Percentiles rank a stretch among this genome's conserved stretches.
phyloP scores from a whole-genome alignment of 805 yeast genomes.

The Saccharomycopsis babjevae region DNA sequence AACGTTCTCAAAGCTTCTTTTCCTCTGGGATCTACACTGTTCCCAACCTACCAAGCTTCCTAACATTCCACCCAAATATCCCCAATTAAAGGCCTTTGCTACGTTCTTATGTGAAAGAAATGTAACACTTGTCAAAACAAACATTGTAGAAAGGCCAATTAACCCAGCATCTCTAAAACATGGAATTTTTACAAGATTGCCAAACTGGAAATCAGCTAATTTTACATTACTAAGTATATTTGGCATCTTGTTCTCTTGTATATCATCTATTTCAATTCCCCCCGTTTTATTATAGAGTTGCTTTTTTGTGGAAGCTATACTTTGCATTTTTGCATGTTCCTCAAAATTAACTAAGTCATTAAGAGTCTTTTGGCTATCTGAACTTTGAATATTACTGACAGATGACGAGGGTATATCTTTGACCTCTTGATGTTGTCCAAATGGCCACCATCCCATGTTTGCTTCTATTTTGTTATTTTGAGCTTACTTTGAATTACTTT shows the following conservation, averaged over 20 bases:
- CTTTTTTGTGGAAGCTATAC: not conserved
- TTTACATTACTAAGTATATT: conserved; percentile 35
- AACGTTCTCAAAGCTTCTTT: conserved; percentile 56
- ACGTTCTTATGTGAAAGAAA: conserved; percentile 57
- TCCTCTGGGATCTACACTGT: conserved; percentile 69
- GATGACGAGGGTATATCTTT: not conserved
- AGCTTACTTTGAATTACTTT: not conserved
- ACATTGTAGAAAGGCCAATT: conserved; percentile 64
- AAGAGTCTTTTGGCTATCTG: not conserved
- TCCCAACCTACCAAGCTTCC: conserved; percentile 89
- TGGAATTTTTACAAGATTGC: conserved; percentile 49
- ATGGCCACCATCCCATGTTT: conserved; percentile 11
- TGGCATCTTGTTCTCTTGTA: conserved; percentile 24
- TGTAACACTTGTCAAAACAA: conserved; percentile 57
- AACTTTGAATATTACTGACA: not conserved
- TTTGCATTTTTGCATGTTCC: not conserved
- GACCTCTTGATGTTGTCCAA: not conserved
- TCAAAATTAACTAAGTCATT: not conserved
- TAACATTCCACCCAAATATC: conserved; percentile 62
- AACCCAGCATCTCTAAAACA: conserved; percentile 75
- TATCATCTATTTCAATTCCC: conserved; percentile 22
- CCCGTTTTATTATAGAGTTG: conserved; percentile 20
- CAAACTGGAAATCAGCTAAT: conserved; percentile 41
- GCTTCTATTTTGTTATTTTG: not conserved
- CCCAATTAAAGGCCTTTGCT: conserved; percentile 67